A percentile compares a stretch with the other conserved stretches of the same genome.
Conservation (phyloP, 176 grass and related monocot species). For the Aegilops sharonensis region DNA sequence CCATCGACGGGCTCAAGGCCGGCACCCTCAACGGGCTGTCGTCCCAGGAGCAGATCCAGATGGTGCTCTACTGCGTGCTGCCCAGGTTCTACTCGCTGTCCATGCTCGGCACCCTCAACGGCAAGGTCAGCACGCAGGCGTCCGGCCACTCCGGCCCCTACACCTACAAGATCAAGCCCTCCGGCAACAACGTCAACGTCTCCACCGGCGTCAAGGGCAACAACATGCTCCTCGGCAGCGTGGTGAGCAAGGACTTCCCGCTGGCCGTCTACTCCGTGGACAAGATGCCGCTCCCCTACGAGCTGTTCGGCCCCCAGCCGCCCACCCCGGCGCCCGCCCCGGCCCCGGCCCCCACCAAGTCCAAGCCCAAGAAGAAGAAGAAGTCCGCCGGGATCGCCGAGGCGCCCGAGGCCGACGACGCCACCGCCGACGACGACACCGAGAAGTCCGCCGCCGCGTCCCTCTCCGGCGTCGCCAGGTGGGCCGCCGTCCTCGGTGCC, state of each 20-base stretch:
- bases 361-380: constrained; percentile 60
- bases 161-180: constrained; percentile 50
- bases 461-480: constrained; percentile 9
- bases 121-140: constrained; percentile 71
- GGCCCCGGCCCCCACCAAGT: constrained; percentile 19
- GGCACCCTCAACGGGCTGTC: constrained; percentile 65
- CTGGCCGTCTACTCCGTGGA: constrained; percentile 68
- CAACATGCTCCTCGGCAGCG: constrained; percentile 36
- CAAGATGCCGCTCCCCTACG: constrained; percentile 67
- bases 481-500: constrained; percentile 30
- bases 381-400: constrained; percentile 46
- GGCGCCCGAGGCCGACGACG: constrained; percentile 21
- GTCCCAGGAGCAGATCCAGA: constrained; percentile 66
- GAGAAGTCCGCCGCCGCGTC: constrained; percentile 23
- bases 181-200: constrained; percentile 44
- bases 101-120: constrained; percentile 48
- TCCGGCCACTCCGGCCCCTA: constrained; percentile 60
- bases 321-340: constrained; percentile 45
- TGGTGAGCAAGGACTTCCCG: constrained; percentile 53
- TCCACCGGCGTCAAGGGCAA: constrained; percentile 69
- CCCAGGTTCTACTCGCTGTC: constrained; percentile 57
- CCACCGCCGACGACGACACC: background rate
- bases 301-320: constrained; percentile 68
- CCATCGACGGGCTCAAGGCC: constrained; percentile 56
- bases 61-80: constrained; percentile 77